Base-by-base conservation (phyloP, 768 basidiomycete genomes). In the Lentinula sp. region DNA sequence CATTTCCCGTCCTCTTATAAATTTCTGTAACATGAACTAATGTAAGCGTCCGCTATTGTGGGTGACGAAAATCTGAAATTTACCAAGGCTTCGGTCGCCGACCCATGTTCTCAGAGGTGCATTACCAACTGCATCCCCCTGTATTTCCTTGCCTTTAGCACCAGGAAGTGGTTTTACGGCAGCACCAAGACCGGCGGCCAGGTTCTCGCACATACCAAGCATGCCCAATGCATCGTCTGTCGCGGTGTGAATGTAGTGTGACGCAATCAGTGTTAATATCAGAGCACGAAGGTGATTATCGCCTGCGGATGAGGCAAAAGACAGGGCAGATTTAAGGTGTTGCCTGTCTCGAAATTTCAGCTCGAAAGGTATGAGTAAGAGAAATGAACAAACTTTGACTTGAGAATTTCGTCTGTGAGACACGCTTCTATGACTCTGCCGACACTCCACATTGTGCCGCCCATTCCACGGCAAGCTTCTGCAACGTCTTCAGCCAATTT, bases 211-310 rank as follows among this genome's bases (percentile, higher is more conserved):
- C 2, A 87, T 85, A 13, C 75, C 76, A 1, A 93, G 71, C 76
- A 90, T 87, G 57, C 78, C 74, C 67, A 78, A 75, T 5, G 90
- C 89, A 62, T 91, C 85, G n/a, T 84, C 83, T 2, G 77, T 77
- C 0, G 88, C 81, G 0, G 90, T 91, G 60, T 89, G 82, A 31
- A 88, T 66, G 62, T 90, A 92, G 63, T 91, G 87, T 31, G 86
- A 79, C 1, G 89, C 79, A 10, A 86, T 80, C 16, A 91, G 77
- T 2, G 87, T 83, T 16, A 92, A 75, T 3, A 91, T 76, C 1
- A 90, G 73, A 11, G 88, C 87, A 8, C 89, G 86, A 18, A 91
- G 72, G 67, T 91, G 82, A 63, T 90, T 92, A 62, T 92, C 90
- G 18, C 80, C 83, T 3, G 86, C 78, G 1, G 70, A 65, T 1